Base-by-base conservation (phyloP, 306 rosid genomes). In the Pyrus betulifolia region DNA sequence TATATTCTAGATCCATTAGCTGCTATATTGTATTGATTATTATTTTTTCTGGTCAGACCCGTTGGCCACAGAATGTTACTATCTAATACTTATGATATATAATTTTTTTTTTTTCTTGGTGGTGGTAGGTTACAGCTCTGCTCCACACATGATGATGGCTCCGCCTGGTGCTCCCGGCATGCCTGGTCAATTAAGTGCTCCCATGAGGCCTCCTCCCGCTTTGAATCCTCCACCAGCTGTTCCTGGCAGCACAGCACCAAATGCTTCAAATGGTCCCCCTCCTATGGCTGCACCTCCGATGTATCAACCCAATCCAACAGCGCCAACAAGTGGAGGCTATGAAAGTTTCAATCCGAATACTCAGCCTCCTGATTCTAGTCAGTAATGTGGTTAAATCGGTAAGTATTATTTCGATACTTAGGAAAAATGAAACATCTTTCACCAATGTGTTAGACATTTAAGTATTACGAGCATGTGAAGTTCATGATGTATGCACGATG, bases 141-240 rank as follows among this genome's bases (percentile, higher is more conserved):
- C 27, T 71, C 89, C 76, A 8, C 72, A 45, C 15, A 85, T 87
- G 91, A 85, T 87, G 91, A 66, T 85, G 87, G 85, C 82, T 68
- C 91, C 87, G 21, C 91, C 91, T 18, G 88, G 91, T 25, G 85
- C 85, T 66, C 85, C 87, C 54, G 64, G 78, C 25, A 55, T 80
- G 18, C 82, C 88, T 8, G 88, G 84, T 74, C 88, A 84, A 72
- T 18, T 82, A 59, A 84, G 78, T 59, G 22, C 78, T 11, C 86
- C 79, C 54, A 28, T 81, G 74, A 83, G 91, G 84, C 88, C 80
- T 70, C 83, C 82, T 77, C 83, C 82, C 22, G 25, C 81, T 33
- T 14, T 70, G 31, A 84, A 45, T 58, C 75, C 80, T 61, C 84
- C 86, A 33, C 71, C 82, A 2, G 60, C 86, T 60, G 40, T 66